These are phyloP conservation scores for Magnaporthiopsis rhizophila DNA, from an alignment of 2,329 filamentous ascomycete genomes.

Conservation along the genomic window DNA sequence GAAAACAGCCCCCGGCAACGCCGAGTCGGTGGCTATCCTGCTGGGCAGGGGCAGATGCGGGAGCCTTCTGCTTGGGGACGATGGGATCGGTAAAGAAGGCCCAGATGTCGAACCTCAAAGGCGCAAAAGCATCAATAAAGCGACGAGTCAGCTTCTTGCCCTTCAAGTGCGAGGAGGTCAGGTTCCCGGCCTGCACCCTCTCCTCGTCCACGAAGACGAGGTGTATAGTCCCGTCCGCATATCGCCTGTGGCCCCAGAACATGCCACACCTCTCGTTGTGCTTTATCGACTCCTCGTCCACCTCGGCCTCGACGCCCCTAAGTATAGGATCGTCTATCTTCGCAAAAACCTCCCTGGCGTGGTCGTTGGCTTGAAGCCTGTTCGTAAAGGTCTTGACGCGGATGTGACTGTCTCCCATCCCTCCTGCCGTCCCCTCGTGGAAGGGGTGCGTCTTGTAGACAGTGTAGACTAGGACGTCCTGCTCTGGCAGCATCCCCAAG, in stretches of 20 bases:
- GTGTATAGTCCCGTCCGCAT: slow-evolving; percentile 2
- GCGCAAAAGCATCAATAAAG: slow-evolving; percentile 6
- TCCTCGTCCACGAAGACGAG: slow-evolving; percentile 13
- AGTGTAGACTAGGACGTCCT: slow-evolving; percentile 12
- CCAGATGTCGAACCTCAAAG: slow-evolving; percentile 12
- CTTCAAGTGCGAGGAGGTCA: slow-evolving; percentile 8
- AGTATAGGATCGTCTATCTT: background rate
- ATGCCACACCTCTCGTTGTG: slow-evolving; percentile 10
- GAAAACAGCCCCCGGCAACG: background rate
- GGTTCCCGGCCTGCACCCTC: slow-evolving; percentile 10
- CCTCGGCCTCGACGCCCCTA: background rate
- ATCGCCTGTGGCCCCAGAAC: slow-evolving; percentile 11
- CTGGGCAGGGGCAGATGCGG: background rate
- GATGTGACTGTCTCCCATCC: slow-evolving; percentile 5
- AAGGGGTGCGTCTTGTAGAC: slow-evolving; percentile 11
- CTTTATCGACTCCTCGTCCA: slow-evolving; percentile 7
- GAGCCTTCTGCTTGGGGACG: background rate
- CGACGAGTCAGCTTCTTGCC: slow-evolving; percentile 6
- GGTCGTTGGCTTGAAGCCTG: slow-evolving; percentile 12
- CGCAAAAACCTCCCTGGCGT: slow-evolving; percentile 4
- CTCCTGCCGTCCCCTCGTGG: background rate
- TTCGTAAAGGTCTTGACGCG: slow-evolving; percentile 10
- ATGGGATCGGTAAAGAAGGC: slow-evolving; percentile 7
- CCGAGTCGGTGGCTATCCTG: background rate
- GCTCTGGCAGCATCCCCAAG: background rate